Evolutionary conservation across 2,329 filamentous ascomycete genomes (phyloP), one percentile per base, ranked within the genome.

Genomic region (Mycosphaerelloides madeirae): DNA sequence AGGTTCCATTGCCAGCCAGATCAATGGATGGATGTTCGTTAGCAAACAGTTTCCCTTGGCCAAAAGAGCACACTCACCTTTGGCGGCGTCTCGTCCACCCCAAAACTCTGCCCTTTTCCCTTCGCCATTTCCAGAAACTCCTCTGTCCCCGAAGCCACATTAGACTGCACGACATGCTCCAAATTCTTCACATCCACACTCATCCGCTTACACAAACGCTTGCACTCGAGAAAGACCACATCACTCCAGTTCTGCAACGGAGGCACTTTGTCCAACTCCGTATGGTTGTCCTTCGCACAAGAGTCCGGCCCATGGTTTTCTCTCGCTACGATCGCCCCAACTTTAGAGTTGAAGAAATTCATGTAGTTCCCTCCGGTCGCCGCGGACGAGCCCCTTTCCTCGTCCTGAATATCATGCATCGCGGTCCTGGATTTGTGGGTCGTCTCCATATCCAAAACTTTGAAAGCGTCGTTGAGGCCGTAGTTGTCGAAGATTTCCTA

Each of bases 11-110:
- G n/a, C 3, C 13, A 12, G 7, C 41, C 41, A 8, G 41, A 33
- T 33, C 41, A 43, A 31, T 43, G 14, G 8, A n/a, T n/a, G n/a
- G n/a, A n/a, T 34, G 15, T 11, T 11, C 31, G 31, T 34, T 15
- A 34, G 31, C 31, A 34, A 11, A 8, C 9, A 34, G 15, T 7
- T 7, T 14, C 7, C 7, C 8, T 7, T 7, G 31, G 9, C 9
- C 7, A 15, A 7, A 34, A 9, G 9, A 15, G 7, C 15, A 7
- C 9, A 34, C 31, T 34, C 14, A 34, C 31, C 14, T 9, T 7
- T 7, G 9, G 7, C 14, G 14, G 31, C 31, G 8, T 15, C 31
- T n/a, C n/a, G n/a, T 9, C 9, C 31, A 14, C 9, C 8, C 9
- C 31, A 34, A 14, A 8, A 11, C 7, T 15, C 7, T 34, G 9